Base-by-base conservation (phyloP, 2,329 filamentous ascomycete species). In the Colletotrichum sp. region DNA sequence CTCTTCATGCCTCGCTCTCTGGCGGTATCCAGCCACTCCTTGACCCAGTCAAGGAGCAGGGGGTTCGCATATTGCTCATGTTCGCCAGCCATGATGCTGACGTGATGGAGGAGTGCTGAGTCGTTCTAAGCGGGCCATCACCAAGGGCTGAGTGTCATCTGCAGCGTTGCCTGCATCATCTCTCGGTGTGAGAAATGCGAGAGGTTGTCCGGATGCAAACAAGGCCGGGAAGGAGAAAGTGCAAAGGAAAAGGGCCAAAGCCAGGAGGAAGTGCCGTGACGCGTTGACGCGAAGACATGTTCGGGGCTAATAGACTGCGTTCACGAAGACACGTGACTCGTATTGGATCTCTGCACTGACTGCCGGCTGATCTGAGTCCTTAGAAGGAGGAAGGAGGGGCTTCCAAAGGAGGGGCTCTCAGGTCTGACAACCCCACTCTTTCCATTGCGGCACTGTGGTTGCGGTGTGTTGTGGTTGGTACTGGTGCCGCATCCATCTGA, bases 21-120 rank as follows among this genome's bases (percentile, higher is more conserved):
- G 15, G 94, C 94, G 55, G 90, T 82, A 60, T 96, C 93, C 66
- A 94, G 89, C 93, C 93, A 95, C 86, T 96, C 94, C 81, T 94
- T 93, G 67, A 96, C 91, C 92, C 94, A 96, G 78, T 86, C 85
- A 13, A 96, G 88, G 10, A 95, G 88, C 55, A 95, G 88, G 7
- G 94, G 92, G 80, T 97, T 97, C 18, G 92, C 90, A 78, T 91
- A 93, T 32, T 87, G 79, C 26, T 82, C 84, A 34, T 85, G 80
- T 60, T 83, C 82, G 44, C 82, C 83, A 16, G 70, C 39, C 83
- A 85, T 85, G 75, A 64, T 57, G 71, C 74, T 66, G 65, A 68
- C 65, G 74, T 79, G 78, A 55, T 77, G 74, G 49, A 68, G 52
- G 64, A 44, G 36, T 55, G 79, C 75, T 78, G 81, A 80, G 21